These are phyloP conservation scores for Rhinocladiella similis DNA, from an alignment of 2,329 filamentous ascomycete genomes.

Conservation along the genomic window DNA sequence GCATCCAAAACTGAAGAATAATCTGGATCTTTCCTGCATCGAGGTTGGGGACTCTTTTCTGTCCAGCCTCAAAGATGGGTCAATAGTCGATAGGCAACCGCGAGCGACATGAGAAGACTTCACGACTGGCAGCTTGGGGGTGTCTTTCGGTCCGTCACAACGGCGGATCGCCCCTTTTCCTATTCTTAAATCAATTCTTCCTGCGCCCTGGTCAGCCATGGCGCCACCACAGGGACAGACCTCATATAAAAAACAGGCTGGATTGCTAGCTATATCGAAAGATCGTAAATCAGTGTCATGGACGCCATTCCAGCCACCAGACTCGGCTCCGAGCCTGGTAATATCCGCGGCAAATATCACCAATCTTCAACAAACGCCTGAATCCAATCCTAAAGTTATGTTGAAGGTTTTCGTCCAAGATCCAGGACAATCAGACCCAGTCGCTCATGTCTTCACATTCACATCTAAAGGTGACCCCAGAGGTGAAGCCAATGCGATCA, in stretches of 20 bases:
- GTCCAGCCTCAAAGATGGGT: not conserved
- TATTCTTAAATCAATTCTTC: not conserved
- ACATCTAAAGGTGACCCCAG: constrained; percentile 74
- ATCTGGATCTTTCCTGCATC: too few relatives aligned
- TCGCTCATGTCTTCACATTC: constrained; percentile 84
- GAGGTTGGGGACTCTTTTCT: too few relatives aligned
- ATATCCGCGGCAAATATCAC: constrained; percentile 75
- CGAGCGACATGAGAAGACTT: not conserved
- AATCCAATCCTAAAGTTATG: constrained; percentile 85
- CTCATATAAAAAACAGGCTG: constrained; percentile 95
- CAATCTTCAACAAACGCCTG: constrained; percentile 94
- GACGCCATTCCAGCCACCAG: constrained; percentile 67
- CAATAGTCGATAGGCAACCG: not conserved
- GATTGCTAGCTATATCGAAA: constrained; percentile 71
- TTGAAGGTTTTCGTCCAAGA: constrained; percentile 83
- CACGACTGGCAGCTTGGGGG: not conserved
- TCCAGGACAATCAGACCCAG: constrained; percentile 58
- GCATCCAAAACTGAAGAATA: too few relatives aligned
- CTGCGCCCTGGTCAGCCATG: constrained; percentile 43
- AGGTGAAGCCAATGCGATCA: constrained; percentile 80
- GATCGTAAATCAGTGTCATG: constrained; percentile 77
- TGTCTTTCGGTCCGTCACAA: constrained; percentile 3
- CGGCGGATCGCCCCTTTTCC: constrained; percentile 1
- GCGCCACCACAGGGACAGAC: constrained; percentile 64
- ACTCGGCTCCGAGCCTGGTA: constrained; percentile 64